Conservation (phyloP, 208 protist genomes). For the Naegleria gruberi region DNA sequence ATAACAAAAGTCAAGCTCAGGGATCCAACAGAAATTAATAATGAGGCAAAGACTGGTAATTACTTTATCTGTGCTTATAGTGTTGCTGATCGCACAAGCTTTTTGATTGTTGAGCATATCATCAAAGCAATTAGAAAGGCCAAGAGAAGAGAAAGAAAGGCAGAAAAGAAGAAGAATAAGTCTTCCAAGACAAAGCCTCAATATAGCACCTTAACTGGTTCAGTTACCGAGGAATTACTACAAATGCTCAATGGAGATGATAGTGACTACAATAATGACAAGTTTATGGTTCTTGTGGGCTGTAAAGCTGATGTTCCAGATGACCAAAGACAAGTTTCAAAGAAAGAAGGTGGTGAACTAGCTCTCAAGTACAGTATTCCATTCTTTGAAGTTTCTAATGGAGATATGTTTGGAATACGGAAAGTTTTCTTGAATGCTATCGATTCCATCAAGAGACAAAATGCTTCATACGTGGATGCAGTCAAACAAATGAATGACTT, state of each 20-base stretch:
- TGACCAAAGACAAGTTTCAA: not conserved
- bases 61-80: not conserved
- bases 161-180: not conserved
- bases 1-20: not conserved
- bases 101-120: not conserved
- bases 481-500: not conserved
- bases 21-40: not conserved
- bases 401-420: not conserved
- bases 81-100: not conserved
- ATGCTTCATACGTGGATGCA: not conserved
- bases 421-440: not conserved
- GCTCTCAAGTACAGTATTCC: conserved; percentile 1
- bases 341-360: not conserved
- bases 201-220: not conserved
- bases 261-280: not conserved
- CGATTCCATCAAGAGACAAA: not conserved
- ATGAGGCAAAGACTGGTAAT: not conserved
- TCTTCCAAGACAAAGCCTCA: not conserved
- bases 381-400: conserved; percentile 4
- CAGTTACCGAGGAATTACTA: not conserved
- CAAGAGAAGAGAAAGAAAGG: not conserved
- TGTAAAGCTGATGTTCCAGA: not conserved
- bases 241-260: not conserved
- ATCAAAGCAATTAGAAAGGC: not conserved
- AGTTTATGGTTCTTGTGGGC: not conserved